Evolutionary conservation across 306 rosid genomes (phyloP).

Genomic region (Neltuma alba): DNA sequence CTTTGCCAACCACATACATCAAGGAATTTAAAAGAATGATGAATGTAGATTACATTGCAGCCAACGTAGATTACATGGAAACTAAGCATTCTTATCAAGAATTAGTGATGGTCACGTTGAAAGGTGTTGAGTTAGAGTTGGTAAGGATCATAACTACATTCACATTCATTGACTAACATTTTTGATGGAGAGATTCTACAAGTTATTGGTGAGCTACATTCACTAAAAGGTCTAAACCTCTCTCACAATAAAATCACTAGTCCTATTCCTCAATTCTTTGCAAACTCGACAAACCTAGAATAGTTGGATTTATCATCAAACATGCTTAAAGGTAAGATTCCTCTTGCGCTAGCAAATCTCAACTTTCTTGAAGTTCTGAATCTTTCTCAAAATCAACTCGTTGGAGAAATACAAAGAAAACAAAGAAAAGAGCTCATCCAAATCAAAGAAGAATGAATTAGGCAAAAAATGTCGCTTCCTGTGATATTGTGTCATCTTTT

Average conservation of each 20-base stretch:
- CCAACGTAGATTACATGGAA: not conserved
- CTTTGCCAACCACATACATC: slow-evolving; percentile 13
- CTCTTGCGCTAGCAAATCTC: slow-evolving; percentile 3
- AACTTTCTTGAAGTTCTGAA: slow-evolving; percentile 15
- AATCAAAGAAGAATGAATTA: not conserved
- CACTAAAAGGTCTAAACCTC: slow-evolving; percentile 32
- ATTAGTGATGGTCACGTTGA: not conserved
- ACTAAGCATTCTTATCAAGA: not conserved
- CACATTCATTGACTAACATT: slow-evolving; percentile 29
- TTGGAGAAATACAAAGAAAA: slow-evolving; percentile 32
- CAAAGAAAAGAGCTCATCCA: not conserved
- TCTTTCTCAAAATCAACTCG: slow-evolving; percentile 34
- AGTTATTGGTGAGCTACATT: slow-evolving; percentile 21
- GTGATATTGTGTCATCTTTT: not conserved
- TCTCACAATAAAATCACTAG: slow-evolving; percentile 39
- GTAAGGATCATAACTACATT: slow-evolving; percentile 9
- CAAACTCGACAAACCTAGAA: slow-evolving; percentile 30
- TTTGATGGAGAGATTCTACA: slow-evolving; percentile 41
- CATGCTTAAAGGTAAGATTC: slow-evolving; percentile 20
- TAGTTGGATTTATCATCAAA: slow-evolving; percentile 31
- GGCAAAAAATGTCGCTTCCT: not conserved
- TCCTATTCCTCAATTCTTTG: slow-evolving; percentile 25
- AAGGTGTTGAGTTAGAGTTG: not conserved
- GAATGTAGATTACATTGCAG: not conserved
- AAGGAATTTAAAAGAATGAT: slow-evolving; percentile 36